Evolutionary conservation across 2,329 filamentous ascomycete genomes (phyloP).

Genomic region (Cordyceps javanica): DNA sequence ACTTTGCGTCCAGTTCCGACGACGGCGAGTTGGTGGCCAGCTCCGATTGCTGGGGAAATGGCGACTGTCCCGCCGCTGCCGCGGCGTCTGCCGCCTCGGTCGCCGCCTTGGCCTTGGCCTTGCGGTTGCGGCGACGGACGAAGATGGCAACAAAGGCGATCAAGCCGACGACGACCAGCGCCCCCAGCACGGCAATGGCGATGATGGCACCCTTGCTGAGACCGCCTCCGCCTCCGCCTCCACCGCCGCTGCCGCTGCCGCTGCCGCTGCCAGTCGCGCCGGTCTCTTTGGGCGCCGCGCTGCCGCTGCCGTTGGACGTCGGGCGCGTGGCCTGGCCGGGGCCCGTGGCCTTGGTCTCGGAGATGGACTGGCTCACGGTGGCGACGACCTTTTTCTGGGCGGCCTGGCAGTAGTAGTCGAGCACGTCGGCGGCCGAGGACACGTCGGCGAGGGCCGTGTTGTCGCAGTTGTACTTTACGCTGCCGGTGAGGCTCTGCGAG

Average conservation of each 20-base stretch:
- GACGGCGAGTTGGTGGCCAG: slow-evolving; percentile 3
- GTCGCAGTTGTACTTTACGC: slow-evolving; percentile 32
- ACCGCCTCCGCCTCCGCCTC: neutral
- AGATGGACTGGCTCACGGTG: slow-evolving; percentile 31
- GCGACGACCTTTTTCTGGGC: slow-evolving; percentile 31
- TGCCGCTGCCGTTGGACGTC: neutral
- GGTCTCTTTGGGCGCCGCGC: neutral
- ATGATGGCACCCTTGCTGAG: slow-evolving; percentile 6
- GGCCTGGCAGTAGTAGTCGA: slow-evolving; percentile 39
- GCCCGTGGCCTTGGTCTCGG: slow-evolving; percentile 1
- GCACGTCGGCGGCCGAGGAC: slow-evolving; percentile 33
- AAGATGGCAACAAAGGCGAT: neutral
- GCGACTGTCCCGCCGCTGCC: neutral
- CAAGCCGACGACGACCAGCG: neutral
- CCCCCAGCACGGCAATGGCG: slow-evolving; percentile 5
- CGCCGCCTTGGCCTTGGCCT: neutral
- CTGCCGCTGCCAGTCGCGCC: neutral
- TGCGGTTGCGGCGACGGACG: slow-evolving; percentile 8
- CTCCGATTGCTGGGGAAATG: neutral
- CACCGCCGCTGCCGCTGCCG: neutral
- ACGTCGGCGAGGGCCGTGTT: slow-evolving; percentile 34
- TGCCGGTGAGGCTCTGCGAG: slow-evolving; percentile 32
- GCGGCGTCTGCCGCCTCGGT: neutral
- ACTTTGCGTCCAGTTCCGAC: slow-evolving; percentile 6
- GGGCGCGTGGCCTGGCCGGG: neutral